phyloP scores from a whole-genome alignment of 106 monocot genomes.

The Acorus gramineus region DNA sequence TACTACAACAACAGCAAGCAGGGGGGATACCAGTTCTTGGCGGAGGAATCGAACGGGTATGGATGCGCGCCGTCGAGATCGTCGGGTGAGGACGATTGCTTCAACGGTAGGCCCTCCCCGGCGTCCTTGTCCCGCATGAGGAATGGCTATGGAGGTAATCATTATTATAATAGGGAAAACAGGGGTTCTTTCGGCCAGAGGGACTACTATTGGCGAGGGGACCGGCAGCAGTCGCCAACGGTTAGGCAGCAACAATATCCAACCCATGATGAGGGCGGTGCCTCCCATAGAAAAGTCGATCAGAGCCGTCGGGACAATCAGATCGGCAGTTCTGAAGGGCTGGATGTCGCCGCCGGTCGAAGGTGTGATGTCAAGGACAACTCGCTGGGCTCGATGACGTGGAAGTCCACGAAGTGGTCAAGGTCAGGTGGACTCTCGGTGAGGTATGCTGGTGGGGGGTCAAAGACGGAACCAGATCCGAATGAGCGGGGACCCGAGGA shows the following conservation, averaged over 20 bases:
- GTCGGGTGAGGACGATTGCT: conserved; percentile 33
- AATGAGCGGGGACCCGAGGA: conserved; percentile 13
- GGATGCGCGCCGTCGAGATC: conserved; percentile 47
- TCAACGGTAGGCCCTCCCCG: conserved; percentile 2
- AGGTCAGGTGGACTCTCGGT: conserved; percentile 26
- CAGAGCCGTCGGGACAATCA: no score
- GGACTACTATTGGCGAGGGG: no score
- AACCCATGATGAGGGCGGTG: no score
- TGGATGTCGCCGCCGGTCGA: conserved; percentile 11
- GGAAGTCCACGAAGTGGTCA: conserved; percentile 58
- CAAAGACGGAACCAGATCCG: conserved; percentile 14
- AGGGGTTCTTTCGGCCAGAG: conserved; percentile 23
- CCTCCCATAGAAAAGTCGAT: no score
- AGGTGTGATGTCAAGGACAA: conserved; percentile 32
- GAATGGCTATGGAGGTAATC: conserved; percentile 12
- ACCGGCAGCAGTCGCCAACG: no score
- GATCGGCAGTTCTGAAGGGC: not conserved
- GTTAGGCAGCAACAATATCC: no score
- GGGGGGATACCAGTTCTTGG: conserved; percentile 28
- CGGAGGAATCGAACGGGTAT: conserved; percentile 31
- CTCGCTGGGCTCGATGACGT: conserved; percentile 26
- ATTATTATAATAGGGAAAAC: conserved; percentile 9
- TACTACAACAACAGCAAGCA: conserved; percentile 26
- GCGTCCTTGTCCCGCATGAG: conserved; percentile 16
- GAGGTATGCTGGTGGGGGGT: no score